Evolutionary conservation across 345 rosid species (phyloP), one percentile per base, ranked within the genome.

Genomic region (Salix suchowensis): DNA sequence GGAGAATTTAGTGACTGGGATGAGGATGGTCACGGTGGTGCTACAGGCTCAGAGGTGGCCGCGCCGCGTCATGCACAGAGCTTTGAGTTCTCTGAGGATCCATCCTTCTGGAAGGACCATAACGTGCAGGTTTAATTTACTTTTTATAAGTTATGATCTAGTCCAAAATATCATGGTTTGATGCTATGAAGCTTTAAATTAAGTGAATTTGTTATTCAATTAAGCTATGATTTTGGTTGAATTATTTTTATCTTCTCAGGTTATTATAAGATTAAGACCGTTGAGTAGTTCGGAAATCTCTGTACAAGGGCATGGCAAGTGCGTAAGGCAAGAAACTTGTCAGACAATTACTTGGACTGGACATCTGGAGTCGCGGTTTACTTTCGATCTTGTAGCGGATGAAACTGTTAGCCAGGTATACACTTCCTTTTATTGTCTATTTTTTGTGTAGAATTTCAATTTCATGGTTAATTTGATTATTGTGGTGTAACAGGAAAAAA

Each of bases 381-480:
- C 99, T 0, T 96, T 96, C 62, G 99, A 96, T 80, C 82, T 88
- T 58, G 97, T 96, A 44, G 99, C 99, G 30, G 97, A 96, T 72
- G 98, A 94, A 80, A 83, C 82, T 68, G 97, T 90, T 69, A 88
- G 89, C 69, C 99, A 96, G 98, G 99, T 90, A 82, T 84, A 68
- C 37, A 42, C 68, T 13, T 9, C 14, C 14, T 58, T 26, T 16
- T 55, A 67, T 68, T 48, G 14, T 18, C 5, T 46, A 28, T 36
- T 60, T 37, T 34, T 61, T n/a, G 44, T 52, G 26, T 24, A 58
- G 12, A 37, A 6, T 21, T 42, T 42, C 37, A 73, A 40, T 46
- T 70, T 23, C 40, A 69, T 12, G 68, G 5, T 73, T 70, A 42
- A 65, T 78, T 46, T 68, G 23, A 19, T 76, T 71, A 66, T 9